These are phyloP conservation scores for Linnemannia hyalina DNA, from an alignment of 192 early-diverging fungal genomes.

Conservation along the genomic window DNA sequence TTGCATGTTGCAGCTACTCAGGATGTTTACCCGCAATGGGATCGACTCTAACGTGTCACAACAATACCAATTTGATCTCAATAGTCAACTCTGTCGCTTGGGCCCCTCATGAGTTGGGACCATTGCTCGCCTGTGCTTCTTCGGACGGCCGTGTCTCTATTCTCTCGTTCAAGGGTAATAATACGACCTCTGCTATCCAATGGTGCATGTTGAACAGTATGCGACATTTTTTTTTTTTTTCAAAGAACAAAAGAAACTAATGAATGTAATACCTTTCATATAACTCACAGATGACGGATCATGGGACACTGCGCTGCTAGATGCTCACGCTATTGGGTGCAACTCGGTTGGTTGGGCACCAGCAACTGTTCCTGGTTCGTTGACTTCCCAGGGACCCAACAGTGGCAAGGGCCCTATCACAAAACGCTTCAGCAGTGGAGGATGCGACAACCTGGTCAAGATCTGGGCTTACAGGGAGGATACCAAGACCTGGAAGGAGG, in stretches of 20 bases:
- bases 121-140: constrained; percentile 91
- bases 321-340: constrained; percentile 91
- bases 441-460: constrained; percentile 97
- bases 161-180: constrained; percentile 89
- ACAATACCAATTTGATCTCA: neutral
- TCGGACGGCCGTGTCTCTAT: constrained; percentile 96
- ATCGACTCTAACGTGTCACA: neutral
- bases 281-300: constrained; percentile 78
- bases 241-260: neutral
- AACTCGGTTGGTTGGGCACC: constrained; percentile 98
- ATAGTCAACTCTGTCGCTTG: constrained; percentile 96
- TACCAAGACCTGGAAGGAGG: constrained; percentile 83
- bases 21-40: neutral
- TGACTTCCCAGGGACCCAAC: constrained; percentile 68
- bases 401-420: constrained; percentile 70
- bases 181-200: neutral
- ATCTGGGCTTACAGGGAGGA: constrained; percentile 92
- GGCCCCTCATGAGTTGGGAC: constrained; percentile 97
- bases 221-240: neutral
- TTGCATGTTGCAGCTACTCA: neutral
- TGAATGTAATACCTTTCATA: neutral
- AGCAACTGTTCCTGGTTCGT: constrained; percentile 80
- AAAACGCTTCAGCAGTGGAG: constrained; percentile 91
- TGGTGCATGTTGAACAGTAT: neutral
- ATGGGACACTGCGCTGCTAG: constrained; percentile 85